These are phyloP conservation scores for Fusarium sp. DNA, from an alignment of 2,329 filamentous ascomycete species.

Conservation along the genomic window DNA sequence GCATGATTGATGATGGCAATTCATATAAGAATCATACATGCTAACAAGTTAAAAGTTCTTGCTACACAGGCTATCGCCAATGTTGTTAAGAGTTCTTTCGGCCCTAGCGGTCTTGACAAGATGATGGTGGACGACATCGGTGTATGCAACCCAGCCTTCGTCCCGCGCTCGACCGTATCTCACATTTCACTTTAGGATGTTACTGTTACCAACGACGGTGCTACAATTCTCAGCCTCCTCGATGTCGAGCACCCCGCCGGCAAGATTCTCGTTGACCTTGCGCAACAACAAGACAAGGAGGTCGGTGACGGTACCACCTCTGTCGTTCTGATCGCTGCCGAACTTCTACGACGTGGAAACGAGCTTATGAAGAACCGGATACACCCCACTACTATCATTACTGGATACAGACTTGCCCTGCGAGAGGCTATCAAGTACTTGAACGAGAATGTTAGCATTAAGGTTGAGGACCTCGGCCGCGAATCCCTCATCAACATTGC, in stretches of 20 bases:
- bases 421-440: conserved; percentile 98
- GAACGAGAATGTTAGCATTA: conserved; percentile 97
- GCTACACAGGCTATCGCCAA: conserved; percentile 98
- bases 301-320: conserved; percentile 98
- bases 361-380: conserved; percentile 99
- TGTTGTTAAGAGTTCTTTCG: conserved; percentile 99
- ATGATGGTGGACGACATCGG: conserved; percentile 99
- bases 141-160: conserved; percentile 61
- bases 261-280: conserved; percentile 97
- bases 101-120: conserved; percentile 96
- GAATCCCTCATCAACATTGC: conserved; percentile 95
- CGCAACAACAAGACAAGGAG: conserved; percentile 98
- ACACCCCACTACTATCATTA: conserved; percentile 99
- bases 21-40: conserved; percentile 9
- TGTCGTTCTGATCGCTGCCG: conserved; percentile 95
- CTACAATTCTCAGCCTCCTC: conserved; percentile 92
- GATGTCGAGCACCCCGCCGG: conserved; percentile 98
- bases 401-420: conserved; percentile 93
- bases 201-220: conserved; percentile 98
- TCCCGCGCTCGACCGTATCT: conserved; percentile 34
- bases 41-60: conserved; percentile 68
- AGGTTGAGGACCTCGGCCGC: conserved; percentile 89
- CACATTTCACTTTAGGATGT: conserved; percentile 74
- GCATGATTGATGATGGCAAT: conserved; percentile 34
- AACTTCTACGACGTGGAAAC: conserved; percentile 92